Base-by-base conservation (phyloP, 768 basidiomycete genomes). In the Harrya chromipes region DNA sequence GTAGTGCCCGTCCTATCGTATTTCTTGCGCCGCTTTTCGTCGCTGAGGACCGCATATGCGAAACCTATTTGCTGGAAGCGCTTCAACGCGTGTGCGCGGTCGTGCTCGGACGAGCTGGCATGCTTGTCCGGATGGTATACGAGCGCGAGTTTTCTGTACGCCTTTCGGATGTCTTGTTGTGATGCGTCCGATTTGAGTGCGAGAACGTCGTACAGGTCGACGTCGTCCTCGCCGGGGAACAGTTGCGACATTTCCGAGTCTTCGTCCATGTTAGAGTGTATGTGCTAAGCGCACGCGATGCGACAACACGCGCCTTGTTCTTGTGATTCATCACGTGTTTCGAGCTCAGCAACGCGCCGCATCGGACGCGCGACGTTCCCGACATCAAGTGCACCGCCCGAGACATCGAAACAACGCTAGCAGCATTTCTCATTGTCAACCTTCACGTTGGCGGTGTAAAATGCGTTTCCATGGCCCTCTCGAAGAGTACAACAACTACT, bases 11-110 rank as follows among this genome's bases (percentile, higher is more conserved):
- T 95, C 47, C 68, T 70, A 59, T 98, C 94, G 57, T 97, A 99
- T 52, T 82, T 75, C 62, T 80, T 74, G 63, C 85, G 80, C 56
- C 85, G 70, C 61, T 80, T 83, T 50, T 82, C 82, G 57, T 98
- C 94, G 46, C 84, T 78, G 24, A 98, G 74, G 0, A 98, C 84
- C 1, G 90, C 77, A 68, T 97, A 99, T 10, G 95, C 91, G 62
- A 94, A 97, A 0, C 95, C 92, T 57, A 98, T 80, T 61, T 94
- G 91, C 59, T 93, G 91, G 64, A 97, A 95, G 67, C 86, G 86
- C 55, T 69, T 74, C n/a, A 80, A 82, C 59, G 87, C 84, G 55
- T 81, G 77, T 29, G 81, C 77, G 65, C 83, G 85, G 21, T 80
- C 80, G 26, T 72, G 73, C 19, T 84, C 83, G 41, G 69, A 72